Evolutionary conservation across 768 basidiomycete genomes (phyloP).

Genomic region (Podaxis sp.): DNA sequence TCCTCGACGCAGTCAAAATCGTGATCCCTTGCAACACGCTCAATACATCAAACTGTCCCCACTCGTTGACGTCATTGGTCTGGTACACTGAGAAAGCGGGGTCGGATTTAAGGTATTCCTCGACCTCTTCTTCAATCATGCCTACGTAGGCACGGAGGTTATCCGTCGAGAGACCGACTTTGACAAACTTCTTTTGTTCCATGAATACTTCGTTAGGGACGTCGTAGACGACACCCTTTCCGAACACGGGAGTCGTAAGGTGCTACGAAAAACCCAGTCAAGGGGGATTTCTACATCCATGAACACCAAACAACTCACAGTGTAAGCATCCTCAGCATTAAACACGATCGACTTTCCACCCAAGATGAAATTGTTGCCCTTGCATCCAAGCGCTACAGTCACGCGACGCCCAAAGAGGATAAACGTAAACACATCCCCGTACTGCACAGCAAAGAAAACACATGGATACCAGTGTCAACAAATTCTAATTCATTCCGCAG

Average conservation of each 20-base stretch:
- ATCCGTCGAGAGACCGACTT: conserved; percentile 90
- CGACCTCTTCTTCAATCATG: conserved; percentile 76
- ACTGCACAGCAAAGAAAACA: conserved; percentile 41
- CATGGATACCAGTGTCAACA: background rate
- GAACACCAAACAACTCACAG: conserved; percentile 40
- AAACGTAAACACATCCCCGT: conserved; percentile 98
- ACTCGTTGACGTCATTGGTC: conserved; percentile 65
- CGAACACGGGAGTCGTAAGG: conserved; percentile 92
- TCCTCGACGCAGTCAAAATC: conserved; percentile 91
- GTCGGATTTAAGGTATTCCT: conserved; percentile 69
- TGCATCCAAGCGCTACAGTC: conserved; percentile 87
- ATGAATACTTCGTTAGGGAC: conserved; percentile 95
- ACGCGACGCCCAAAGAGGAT: conserved; percentile 84
- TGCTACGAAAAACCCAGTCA: conserved; percentile 46
- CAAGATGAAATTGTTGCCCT: conserved; percentile 91
- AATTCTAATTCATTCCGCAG: background rate
- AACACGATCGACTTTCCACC: conserved; percentile 92
- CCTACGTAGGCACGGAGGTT: conserved; percentile 84
- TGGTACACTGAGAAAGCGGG: conserved; percentile 60
- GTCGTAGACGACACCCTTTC: conserved; percentile 97
- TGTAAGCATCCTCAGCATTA: conserved; percentile 96
- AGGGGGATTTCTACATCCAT: background rate
- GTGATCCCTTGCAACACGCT: conserved; percentile 83
- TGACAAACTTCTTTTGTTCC: conserved; percentile 99
- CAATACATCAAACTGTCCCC: conserved; percentile 76